Percentiles rank a stretch among this genome's conserved stretches.
Conservation (phyloP, 1,139 yeast species). For the Protomyces pachydermus region DNA sequence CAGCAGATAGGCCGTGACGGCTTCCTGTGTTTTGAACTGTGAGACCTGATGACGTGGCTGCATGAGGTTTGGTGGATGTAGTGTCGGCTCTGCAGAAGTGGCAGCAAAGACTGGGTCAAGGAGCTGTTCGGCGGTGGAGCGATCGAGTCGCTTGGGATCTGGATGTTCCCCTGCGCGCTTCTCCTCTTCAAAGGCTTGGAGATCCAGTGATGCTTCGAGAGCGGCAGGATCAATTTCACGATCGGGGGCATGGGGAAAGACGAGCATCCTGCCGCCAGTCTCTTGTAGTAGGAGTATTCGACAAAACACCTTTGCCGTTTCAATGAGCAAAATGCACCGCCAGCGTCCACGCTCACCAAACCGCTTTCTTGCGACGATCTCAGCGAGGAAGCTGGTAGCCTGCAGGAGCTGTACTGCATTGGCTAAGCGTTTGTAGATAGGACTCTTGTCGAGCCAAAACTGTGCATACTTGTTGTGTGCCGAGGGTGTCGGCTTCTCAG, state of each 20-base stretch:
- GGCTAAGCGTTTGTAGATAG: conserved; percentile 38
- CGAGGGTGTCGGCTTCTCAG: conserved; percentile 33
- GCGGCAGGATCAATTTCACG: conserved; percentile 40
- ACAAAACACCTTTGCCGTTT: conserved; percentile 37
- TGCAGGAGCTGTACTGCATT: conserved; percentile 39
- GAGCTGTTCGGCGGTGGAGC: background rate
- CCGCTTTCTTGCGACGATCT: conserved; percentile 39
- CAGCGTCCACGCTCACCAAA: conserved; percentile 38
- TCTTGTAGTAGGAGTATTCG: conserved; percentile 38
- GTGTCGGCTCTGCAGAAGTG: background rate
- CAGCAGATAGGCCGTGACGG: conserved; percentile 36
- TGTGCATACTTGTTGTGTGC: conserved; percentile 41
- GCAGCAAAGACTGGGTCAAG: background rate
- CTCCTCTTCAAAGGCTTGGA: background rate
- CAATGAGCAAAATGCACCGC: conserved; percentile 39
- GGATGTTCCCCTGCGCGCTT: conserved; percentile 8
- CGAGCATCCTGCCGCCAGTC: conserved; percentile 38
- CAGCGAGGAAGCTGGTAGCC: conserved; percentile 42
- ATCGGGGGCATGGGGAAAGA: conserved; percentile 40
- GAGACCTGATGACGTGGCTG: conserved; percentile 37
- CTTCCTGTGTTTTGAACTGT: conserved; percentile 35
- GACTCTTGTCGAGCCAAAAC: conserved; percentile 34
- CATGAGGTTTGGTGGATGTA: background rate
- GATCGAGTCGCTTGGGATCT: background rate
- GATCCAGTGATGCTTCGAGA: conserved; percentile 29